phyloP scores from a whole-genome alignment of 2,329 filamentous ascomycete species.

The Grosmannia serpens region DNA sequence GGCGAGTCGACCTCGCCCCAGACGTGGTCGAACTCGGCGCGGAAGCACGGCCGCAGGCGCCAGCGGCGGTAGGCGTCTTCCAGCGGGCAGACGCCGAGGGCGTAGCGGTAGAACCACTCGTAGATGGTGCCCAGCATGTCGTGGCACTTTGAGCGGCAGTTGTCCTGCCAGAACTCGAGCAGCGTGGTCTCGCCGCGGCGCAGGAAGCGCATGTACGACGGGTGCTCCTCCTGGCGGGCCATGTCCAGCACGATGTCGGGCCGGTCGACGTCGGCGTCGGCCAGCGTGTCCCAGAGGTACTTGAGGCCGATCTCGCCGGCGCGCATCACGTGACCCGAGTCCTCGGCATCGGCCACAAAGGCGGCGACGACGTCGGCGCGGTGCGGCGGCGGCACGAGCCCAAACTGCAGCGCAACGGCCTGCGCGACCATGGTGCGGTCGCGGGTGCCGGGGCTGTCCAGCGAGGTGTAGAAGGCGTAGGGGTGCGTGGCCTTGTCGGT shows the following conservation, averaged over 20 bases:
- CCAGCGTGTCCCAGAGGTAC: not conserved
- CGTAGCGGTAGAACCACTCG: not conserved
- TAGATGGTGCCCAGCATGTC: not conserved
- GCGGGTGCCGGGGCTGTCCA: not conserved
- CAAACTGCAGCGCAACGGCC: not conserved
- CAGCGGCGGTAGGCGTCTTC: not conserved
- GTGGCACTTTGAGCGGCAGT: not conserved
- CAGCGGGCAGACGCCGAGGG: not conserved
- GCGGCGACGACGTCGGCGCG: not conserved
- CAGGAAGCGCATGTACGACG: not conserved
- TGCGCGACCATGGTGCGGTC: not conserved
- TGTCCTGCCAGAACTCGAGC: not conserved
- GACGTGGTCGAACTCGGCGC: not conserved
- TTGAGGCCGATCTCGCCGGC: not conserved
- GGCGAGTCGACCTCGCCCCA: not conserved
- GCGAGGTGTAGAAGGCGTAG: not conserved
- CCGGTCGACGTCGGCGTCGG: not conserved
- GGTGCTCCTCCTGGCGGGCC: not conserved
- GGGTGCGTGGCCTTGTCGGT: not conserved
- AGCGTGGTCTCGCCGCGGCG: not conserved
- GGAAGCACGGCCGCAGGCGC: not conserved
- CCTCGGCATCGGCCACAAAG: not conserved
- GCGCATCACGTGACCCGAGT: not conserved
- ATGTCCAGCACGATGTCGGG: not conserved
- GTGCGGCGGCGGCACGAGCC: not conserved